phyloP scores from a whole-genome alignment of 768 basidiomycete genomes.

The Paxillus involutus region DNA sequence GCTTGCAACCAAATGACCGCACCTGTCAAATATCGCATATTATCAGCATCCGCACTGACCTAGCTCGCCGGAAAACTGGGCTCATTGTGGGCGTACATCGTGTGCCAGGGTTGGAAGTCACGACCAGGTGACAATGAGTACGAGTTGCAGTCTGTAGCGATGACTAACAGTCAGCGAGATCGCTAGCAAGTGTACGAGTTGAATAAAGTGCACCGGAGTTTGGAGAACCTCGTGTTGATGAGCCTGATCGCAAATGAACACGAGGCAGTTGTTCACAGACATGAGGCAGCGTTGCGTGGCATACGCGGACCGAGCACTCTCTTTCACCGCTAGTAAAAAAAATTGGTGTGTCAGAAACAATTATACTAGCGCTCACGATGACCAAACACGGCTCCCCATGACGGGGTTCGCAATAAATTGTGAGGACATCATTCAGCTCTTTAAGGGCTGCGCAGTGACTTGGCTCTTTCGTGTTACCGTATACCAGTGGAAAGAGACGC shows the following conservation, averaged over 20 bases:
- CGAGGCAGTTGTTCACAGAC: slow-evolving; percentile 8
- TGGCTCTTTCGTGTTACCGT: background rate
- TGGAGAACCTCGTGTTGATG: background rate
- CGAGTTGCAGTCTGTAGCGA: background rate
- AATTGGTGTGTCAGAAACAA: background rate
- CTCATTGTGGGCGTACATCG: background rate
- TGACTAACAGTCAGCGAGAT: background rate
- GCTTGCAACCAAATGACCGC: background rate
- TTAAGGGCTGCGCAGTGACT: background rate
- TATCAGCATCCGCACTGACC: background rate
- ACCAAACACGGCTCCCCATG: background rate
- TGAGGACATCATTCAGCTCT: background rate
- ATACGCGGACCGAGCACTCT: background rate
- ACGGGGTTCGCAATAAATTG: background rate
- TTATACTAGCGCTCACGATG: background rate
- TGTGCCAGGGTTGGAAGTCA: background rate
- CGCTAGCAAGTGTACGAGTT: background rate
- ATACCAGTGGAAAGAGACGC: background rate
- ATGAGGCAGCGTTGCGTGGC: slow-evolving; percentile 8
- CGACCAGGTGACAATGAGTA: background rate
- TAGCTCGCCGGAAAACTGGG: background rate
- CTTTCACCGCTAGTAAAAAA: background rate
- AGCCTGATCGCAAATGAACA: slow-evolving; percentile 5
- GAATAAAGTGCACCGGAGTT: background rate
- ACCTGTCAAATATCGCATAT: background rate